A percentile compares a stretch with the other conserved stretches of the same genome.
Conservation (phyloP, 2,329 filamentous ascomycete genomes). For the Colletotrichum camelliae region DNA sequence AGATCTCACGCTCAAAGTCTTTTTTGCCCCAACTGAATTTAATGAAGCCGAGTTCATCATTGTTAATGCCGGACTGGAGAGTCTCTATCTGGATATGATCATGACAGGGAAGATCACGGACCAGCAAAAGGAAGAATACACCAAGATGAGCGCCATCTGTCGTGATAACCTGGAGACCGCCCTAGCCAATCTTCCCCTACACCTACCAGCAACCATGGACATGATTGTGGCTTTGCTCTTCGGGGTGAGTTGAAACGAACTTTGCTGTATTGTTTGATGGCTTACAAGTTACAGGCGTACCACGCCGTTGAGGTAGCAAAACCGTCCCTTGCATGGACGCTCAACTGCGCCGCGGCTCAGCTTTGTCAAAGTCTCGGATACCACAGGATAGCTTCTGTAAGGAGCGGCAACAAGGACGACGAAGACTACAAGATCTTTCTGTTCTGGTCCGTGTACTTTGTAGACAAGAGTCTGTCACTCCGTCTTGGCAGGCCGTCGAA, state of each 20-base stretch:
- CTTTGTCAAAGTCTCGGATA: conserved; percentile 36
- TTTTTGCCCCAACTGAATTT: conserved; percentile 34
- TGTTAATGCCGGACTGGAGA: conserved; percentile 36
- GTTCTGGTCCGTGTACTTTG: conserved; percentile 64
- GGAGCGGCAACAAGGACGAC: conserved; percentile 28
- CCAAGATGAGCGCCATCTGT: conserved; percentile 28
- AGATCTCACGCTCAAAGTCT: conserved; percentile 36
- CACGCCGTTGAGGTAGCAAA: conserved; percentile 37
- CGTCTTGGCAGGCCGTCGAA: conserved; percentile 57
- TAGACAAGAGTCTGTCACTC: conserved; percentile 61
- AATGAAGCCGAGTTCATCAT: conserved; percentile 37
- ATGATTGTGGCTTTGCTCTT: conserved; percentile 27
- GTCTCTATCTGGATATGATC: conserved; percentile 31
- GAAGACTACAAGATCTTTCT: conserved; percentile 42
- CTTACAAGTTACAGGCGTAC: conserved; percentile 27
- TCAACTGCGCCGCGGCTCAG: conserved; percentile 35
- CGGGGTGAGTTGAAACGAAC: conserved; percentile 18
- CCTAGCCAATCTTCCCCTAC: conserved; percentile 33
- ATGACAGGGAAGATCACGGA: not conserved
- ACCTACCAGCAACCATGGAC: conserved; percentile 33
- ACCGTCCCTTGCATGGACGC: conserved; percentile 34
- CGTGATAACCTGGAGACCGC: conserved; percentile 36
- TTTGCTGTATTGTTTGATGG: too few relatives aligned
- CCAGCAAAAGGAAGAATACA: conserved; percentile 27
- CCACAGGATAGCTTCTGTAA: conserved; percentile 32